Base-by-base conservation (phyloP, 768 basidiomycete species). In the Heimioporus sp. region DNA sequence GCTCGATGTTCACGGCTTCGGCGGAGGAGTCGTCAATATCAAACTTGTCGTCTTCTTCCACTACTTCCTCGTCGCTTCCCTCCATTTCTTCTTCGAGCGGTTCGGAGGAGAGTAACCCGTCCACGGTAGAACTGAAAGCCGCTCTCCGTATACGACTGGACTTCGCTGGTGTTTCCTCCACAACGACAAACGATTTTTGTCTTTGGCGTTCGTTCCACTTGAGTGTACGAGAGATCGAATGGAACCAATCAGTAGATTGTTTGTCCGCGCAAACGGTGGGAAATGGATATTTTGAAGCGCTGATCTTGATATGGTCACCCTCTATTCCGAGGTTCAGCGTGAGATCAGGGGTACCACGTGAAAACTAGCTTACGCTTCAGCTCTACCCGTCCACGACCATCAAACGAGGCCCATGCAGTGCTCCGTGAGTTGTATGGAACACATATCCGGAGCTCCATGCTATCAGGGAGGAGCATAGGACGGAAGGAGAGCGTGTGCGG, bases 171-270 rank as follows among this genome's bases (percentile, higher is more conserved):
- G 81, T 85, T 63, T 97, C 95, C 67, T 98, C 97, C 20, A 99
- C 92, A 17, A 99, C 91, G 39, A 98, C 97, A 59, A 98, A 98
- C 7, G 94, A 97, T 67, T 98, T 99, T 66, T 99, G 97, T 42
- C 97, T 83, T 72, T 98, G 93, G 20, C 96, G 85, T 70, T 99
- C 96, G 73, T 99, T 99, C 97, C 97, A 98, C 68, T 98, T 96
- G 44, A 99, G 77, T 10, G 96, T 99, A 20, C 97, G 82, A 34
- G 92, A 92, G 56, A 99, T 98, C 5, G 96, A 82, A 55, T 92
- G 86, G 83, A 99, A 98, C 97, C 97, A 99, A 65, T 99, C 97
- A 3, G 91, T 92, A 17, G 94, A 97, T 66, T 97, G 95, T 56
- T 95, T 97, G 66, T 97, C 92, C 8, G 92, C 93, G 63, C 96